Conservation (phyloP, 495 filamentous ascomycete genomes). For the Penicillium roqueforti region DNA sequence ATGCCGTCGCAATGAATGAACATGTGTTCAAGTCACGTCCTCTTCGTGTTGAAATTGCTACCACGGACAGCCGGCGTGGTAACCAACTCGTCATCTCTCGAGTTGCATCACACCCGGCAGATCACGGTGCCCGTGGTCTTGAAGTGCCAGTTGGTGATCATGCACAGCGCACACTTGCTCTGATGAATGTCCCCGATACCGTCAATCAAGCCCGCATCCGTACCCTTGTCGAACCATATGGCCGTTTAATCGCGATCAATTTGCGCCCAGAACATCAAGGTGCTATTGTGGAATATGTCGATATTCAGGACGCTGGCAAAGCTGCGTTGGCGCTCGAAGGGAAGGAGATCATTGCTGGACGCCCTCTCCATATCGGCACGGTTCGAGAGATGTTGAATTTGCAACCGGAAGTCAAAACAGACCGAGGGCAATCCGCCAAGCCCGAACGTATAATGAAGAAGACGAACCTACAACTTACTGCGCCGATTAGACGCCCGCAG, state of each 20-base stretch:
- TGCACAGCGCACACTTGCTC: conserved; percentile 49
- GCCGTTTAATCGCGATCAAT: conserved; percentile 50
- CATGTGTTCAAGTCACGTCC: conserved; percentile 64
- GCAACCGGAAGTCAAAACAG: conserved; percentile 53
- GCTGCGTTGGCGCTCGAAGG: conserved; percentile 72
- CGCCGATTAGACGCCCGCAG: conserved; percentile 54
- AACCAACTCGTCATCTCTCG: conserved; percentile 40
- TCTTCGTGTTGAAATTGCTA: conserved; percentile 60
- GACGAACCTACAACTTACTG: conserved; percentile 47
- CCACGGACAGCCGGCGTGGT: conserved; percentile 44
- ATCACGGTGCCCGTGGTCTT: conserved; percentile 29
- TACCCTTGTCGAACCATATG: conserved; percentile 56
- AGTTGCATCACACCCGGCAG: conserved; percentile 35
- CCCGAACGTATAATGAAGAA: conserved; percentile 34
- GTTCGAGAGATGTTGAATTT: conserved; percentile 62
- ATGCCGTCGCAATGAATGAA: conserved; percentile 65
- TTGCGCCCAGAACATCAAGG: conserved; percentile 72
- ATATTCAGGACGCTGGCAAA: conserved; percentile 66
- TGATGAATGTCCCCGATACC: conserved; percentile 62
- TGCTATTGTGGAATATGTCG: conserved; percentile 79
- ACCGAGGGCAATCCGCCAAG: conserved; percentile 40
- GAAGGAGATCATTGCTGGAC: conserved; percentile 59
- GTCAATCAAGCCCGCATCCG: conserved; percentile 60
- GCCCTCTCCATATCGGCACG: conserved; percentile 63
- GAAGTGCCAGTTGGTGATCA: conserved; percentile 37